Conservation (phyloP, 2,329 filamentous ascomycete species). For the Diaporthe nobilis region DNA sequence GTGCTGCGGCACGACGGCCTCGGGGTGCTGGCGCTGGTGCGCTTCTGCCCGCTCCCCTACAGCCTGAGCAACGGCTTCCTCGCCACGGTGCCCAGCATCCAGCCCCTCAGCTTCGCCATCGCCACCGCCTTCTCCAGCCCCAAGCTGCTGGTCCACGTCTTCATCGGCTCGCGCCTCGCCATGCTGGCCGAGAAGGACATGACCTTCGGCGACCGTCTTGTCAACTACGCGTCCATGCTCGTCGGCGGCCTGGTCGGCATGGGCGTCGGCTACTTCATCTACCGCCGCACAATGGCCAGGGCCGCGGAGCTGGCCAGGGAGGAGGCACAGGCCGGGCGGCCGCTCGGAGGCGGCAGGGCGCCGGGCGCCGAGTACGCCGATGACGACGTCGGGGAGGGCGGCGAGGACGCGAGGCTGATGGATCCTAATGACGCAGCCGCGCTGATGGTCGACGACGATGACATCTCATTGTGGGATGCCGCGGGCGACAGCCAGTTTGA, state of each 20-base stretch:
- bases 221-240: slow-evolving; percentile 88
- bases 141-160: slow-evolving; percentile 92
- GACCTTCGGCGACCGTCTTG: slow-evolving; percentile 80
- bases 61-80: slow-evolving; percentile 94
- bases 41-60: slow-evolving; percentile 93
- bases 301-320: slow-evolving; percentile 70
- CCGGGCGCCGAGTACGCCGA: slow-evolving; percentile 51
- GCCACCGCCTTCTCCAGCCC: slow-evolving; percentile 85
- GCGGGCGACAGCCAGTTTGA: slow-evolving; percentile 53
- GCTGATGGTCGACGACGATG: slow-evolving; percentile 68
- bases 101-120: slow-evolving; percentile 80
- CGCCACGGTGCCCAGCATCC: slow-evolving; percentile 91
- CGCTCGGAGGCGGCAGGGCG: slow-evolving; percentile 29
- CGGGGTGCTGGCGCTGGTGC: slow-evolving; percentile 90
- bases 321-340: slow-evolving; percentile 52
- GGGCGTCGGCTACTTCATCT: slow-evolving; percentile 87
- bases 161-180: slow-evolving; percentile 88
- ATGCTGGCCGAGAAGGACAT: slow-evolving; percentile 89
- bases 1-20: slow-evolving; percentile 93
- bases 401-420: slow-evolving; percentile 46
- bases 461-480: slow-evolving; percentile 71
- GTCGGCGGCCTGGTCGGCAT: slow-evolving; percentile 80
- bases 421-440: slow-evolving; percentile 62
- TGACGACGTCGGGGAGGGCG: slow-evolving; percentile 59
- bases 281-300: slow-evolving; percentile 76